Conservation (phyloP, 768 basidiomycete genomes). For the Boletus rufocinnamomeus region DNA sequence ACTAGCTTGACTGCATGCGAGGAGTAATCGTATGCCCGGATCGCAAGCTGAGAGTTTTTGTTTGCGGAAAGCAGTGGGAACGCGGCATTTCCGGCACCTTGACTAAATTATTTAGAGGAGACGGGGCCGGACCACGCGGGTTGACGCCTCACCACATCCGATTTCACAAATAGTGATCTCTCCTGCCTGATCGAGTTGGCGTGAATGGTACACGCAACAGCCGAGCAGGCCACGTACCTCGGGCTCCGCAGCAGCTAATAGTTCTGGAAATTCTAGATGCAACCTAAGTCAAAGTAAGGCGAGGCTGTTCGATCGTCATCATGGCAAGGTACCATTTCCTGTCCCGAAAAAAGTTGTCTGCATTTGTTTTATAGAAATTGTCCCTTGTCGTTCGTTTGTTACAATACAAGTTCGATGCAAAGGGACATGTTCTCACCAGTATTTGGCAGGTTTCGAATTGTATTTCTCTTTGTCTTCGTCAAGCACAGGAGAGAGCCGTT, state of each 20-base stretch:
- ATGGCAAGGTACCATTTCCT: conserved; percentile 68
- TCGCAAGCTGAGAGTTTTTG: conserved; percentile 69
- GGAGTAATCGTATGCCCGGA: conserved; percentile 92
- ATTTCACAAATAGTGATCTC: conserved; percentile 78
- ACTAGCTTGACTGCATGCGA: conserved; percentile 87
- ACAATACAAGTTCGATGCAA: conserved; percentile 30
- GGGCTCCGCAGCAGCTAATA: conserved; percentile 65
- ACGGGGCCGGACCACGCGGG: neutral
- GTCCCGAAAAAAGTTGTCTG: conserved; percentile 90
- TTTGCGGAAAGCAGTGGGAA: conserved; percentile 88
- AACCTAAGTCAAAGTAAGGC: conserved; percentile 52
- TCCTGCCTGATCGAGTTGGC: conserved; percentile 62
- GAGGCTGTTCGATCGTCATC: neutral
- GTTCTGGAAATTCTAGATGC: conserved; percentile 91
- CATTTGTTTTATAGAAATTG: conserved; percentile 86
- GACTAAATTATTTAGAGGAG: conserved; percentile 9
- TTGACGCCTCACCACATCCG: conserved; percentile 72
- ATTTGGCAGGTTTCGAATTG: conserved; percentile 69
- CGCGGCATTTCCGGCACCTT: conserved; percentile 93
- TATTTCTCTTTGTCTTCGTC: conserved; percentile 69
- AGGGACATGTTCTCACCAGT: conserved; percentile 53
- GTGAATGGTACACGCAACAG: neutral
- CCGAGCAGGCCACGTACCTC: conserved; percentile 46
- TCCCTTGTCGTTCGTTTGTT: conserved; percentile 61
- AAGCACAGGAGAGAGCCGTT: conserved; percentile 72